Evolutionary conservation across 768 basidiomycete species (phyloP).

Genomic region (Collybia mongolica): DNA sequence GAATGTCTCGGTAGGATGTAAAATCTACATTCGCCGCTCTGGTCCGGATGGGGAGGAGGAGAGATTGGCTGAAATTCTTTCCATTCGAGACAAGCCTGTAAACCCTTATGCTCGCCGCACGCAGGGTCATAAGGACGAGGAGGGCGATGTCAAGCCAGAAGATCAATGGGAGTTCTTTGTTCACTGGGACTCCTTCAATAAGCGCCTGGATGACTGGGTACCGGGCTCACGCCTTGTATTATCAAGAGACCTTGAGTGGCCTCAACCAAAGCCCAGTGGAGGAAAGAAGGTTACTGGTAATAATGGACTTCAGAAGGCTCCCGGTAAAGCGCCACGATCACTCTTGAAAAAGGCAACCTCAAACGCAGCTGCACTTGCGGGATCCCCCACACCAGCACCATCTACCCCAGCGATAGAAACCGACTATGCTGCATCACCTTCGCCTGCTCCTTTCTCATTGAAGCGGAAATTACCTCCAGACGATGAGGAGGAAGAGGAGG

Average conservation of each 20-base stretch:
- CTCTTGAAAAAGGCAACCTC: slow-evolving; percentile 70
- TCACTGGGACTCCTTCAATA: slow-evolving; percentile 99
- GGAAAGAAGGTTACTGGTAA: slow-evolving; percentile 47
- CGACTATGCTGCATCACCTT: slow-evolving; percentile 48
- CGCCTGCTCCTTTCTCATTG: slow-evolving; percentile 50
- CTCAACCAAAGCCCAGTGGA: slow-evolving; percentile 74
- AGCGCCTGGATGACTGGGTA: slow-evolving; percentile 98
- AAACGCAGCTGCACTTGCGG: slow-evolving; percentile 61
- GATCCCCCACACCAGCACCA: slow-evolving; percentile 53
- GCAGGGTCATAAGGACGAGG: slow-evolving; percentile 41
- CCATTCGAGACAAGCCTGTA: slow-evolving; percentile 84
- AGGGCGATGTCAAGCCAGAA: slow-evolving; percentile 50
- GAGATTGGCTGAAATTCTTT: slow-evolving; percentile 93
- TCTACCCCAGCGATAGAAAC: slow-evolving; percentile 21
- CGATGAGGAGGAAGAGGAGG: slow-evolving; percentile 66
- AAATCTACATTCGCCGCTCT: slow-evolving; percentile 87
- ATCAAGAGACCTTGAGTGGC: slow-evolving; percentile 90
- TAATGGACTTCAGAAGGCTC: slow-evolving; percentile 48
- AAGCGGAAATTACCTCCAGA: slow-evolving; percentile 72
- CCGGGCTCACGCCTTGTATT: slow-evolving; percentile 83
- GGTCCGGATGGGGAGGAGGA: slow-evolving; percentile 81
- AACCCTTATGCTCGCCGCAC: slow-evolving; percentile 56
- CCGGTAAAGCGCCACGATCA: slow-evolving; percentile 62
- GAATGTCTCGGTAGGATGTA: slow-evolving; percentile 92
- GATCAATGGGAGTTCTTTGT: slow-evolving; percentile 95